A percentile compares a stretch with the other conserved stretches of the same genome.
phyloP scores from a whole-genome alignment of 2,329 filamentous ascomycete genomes.

The Aspergillus pseudotamarii region DNA sequence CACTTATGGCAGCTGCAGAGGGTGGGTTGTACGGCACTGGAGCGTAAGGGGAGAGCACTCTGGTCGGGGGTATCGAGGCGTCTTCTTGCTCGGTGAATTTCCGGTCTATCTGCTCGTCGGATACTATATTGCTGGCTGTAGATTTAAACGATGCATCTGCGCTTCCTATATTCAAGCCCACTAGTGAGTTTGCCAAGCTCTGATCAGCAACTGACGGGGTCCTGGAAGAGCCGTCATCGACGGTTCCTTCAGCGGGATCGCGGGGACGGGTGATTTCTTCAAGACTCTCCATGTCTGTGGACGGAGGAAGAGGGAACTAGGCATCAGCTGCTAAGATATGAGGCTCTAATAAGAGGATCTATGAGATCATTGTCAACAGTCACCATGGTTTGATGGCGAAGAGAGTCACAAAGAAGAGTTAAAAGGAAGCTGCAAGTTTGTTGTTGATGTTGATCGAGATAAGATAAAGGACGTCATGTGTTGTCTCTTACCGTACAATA shows the following conservation, averaged over 20 bases:
- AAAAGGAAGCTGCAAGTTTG: background rate
- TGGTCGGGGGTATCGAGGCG: conserved; percentile 17
- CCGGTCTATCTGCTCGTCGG: conserved; percentile 19
- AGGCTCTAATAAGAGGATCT: conserved; percentile 3
- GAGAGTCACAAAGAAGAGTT: background rate
- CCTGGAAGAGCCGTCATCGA: conserved; percentile 24
- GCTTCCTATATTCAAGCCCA: conserved; percentile 10
- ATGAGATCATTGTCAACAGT: background rate
- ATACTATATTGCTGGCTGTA: conserved; percentile 14
- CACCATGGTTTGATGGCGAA: conserved; percentile 4
- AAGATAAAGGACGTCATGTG: conserved; percentile 1
- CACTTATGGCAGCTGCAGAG: conserved; percentile 32
- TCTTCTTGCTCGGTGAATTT: conserved; percentile 23
- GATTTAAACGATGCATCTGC: conserved; percentile 18
- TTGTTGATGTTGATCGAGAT: background rate
- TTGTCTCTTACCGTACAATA: background rate
- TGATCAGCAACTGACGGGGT: conserved; percentile 22
- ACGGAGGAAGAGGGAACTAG: background rate
- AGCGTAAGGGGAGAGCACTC: conserved; percentile 29
- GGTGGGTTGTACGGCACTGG: conserved; percentile 36
- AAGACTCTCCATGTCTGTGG: conserved; percentile 41
- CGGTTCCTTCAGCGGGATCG: conserved; percentile 27
- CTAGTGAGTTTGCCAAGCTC: conserved; percentile 15
- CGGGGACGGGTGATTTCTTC: conserved; percentile 36
- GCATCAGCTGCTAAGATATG: background rate